phyloP scores from a whole-genome alignment of 352 stramenopile genomes.

The Phytophthora podocarpi region DNA sequence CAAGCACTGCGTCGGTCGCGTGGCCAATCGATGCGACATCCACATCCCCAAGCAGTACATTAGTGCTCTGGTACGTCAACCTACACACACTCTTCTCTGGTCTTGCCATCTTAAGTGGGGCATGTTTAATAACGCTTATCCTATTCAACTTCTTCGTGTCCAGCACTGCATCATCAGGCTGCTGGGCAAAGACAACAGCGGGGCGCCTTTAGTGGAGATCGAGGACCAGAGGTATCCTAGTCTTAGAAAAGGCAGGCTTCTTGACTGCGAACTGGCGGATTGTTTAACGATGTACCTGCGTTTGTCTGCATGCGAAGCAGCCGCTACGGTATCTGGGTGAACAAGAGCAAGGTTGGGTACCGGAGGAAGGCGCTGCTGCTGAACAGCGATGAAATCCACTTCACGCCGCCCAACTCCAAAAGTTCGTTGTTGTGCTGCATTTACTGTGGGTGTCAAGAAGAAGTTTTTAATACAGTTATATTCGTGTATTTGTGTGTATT shows the following conservation, averaged over 20 bases:
- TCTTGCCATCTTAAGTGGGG: too few species aligned
- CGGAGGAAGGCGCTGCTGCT: slow-evolving; percentile 28
- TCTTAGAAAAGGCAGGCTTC: too few species aligned
- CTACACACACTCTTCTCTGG: too few species aligned
- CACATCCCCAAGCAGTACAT: slow-evolving; percentile 53
- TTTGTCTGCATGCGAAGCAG: slow-evolving; percentile 24
- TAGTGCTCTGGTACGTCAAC: slow-evolving; percentile 47
- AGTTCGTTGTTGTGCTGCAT: slow-evolving; percentile 2
- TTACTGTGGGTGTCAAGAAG: neutral
- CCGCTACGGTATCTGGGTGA: slow-evolving; percentile 61
- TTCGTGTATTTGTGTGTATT: neutral
- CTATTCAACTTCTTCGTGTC: neutral
- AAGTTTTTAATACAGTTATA: neutral
- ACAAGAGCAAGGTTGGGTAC: slow-evolving; percentile 44
- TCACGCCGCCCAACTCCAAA: slow-evolving; percentile 43
- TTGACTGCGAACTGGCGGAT: too few species aligned
- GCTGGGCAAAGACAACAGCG: slow-evolving; percentile 26
- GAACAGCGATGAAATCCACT: slow-evolving; percentile 52
- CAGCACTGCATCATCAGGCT: slow-evolving; percentile 46
- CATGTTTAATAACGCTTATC: too few species aligned
- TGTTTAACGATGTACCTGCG: neutral
- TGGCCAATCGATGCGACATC: slow-evolving; percentile 40
- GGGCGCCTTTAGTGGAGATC: slow-evolving; percentile 43
- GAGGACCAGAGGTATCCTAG: slow-evolving; percentile 58
- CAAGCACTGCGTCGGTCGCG: slow-evolving; percentile 54